Evolutionary conservation across 345 rosid species (phyloP), one percentile per base, ranked within the genome.

Genomic region (Crucihimalaya himalaica): DNA sequence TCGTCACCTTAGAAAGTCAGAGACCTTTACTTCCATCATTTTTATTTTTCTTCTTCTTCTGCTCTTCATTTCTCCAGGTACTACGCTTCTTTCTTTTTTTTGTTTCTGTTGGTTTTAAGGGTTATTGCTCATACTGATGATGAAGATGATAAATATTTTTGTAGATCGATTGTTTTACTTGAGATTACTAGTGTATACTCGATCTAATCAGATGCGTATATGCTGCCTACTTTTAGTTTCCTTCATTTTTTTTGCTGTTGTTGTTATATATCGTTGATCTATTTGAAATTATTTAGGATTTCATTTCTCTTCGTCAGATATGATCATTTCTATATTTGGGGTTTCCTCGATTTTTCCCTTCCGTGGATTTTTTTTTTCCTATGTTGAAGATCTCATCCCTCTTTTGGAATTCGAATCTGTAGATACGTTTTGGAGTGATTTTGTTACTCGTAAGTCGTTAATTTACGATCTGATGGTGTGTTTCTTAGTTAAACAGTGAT

Each of bases 41-140:
- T n/a, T n/a, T n/a, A 51, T 51, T 75, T 60, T 53, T 61, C 18
- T 53, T 53, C 10, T 19, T 23, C 14, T 74, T 34, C 20, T 15
- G n/a, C 48, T 73, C 6, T 39, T 37, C 10, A 34, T 42, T 27
- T 19, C 64, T 77, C 21, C 60, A 70, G 76, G 80, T 77, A 60
- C 69, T 74, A 20, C 25, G n/a, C 32, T 47, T 48, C 42, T 34
- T 34, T n/a, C n/a, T n/a, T n/a, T n/a, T n/a, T n/a, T n/a, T n/a
- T n/a, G 7, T 10, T 53, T 34, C 16, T 20, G 12, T 60, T 8
- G 60, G 8, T 40, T n/a, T 55, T 35, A 20, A 20, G 16, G 39
- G 12, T 23, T 27, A 6, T 27, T 18, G 2, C n/a, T 34, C 2
- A 34, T 34, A 35, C 40, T 67, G 59, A 40, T 53, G 31, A 42